phyloP scores from a whole-genome alignment of 2,329 filamentous ascomycete species.

The Claviceps africana region DNA sequence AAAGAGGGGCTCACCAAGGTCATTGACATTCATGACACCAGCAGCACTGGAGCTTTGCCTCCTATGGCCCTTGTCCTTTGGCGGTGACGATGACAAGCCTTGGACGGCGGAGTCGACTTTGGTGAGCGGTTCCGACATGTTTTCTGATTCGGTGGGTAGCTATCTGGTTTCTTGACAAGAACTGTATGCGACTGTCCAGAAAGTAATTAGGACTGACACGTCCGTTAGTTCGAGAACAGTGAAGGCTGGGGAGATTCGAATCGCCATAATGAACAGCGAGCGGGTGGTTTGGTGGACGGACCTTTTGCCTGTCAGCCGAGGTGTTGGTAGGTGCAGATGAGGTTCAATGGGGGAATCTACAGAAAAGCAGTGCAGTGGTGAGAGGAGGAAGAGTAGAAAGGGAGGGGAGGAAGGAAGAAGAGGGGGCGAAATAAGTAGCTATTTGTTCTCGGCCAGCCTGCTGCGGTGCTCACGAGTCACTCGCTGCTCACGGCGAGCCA shows the following conservation, averaged over 20 bases:
- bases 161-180: background rate
- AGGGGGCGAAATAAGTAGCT: conserved; percentile 15
- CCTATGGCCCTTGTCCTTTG: conserved; percentile 52
- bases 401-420: conserved; percentile 8
- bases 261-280: background rate
- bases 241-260: background rate
- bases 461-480: no score
- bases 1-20: conserved; percentile 69
- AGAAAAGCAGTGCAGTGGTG: conserved; percentile 8
- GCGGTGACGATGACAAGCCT: conserved; percentile 55
- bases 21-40: conserved; percentile 61
- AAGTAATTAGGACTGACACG: background rate
- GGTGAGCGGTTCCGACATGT: conserved; percentile 45
- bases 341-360: conserved; percentile 9
- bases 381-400: conserved; percentile 9
- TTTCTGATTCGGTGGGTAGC: conserved; percentile 7
- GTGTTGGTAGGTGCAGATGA: background rate
- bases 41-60: conserved; percentile 59
- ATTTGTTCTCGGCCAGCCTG: conserved; percentile 16
- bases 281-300: conserved; percentile 1
- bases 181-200: background rate
- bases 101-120: conserved; percentile 90
- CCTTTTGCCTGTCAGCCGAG: background rate
- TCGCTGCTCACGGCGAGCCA: conserved; percentile 6
- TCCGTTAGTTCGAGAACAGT: background rate